Conservation (phyloP, 208 protist genomes). For the Acanthamoeba culbertsoni region DNA sequence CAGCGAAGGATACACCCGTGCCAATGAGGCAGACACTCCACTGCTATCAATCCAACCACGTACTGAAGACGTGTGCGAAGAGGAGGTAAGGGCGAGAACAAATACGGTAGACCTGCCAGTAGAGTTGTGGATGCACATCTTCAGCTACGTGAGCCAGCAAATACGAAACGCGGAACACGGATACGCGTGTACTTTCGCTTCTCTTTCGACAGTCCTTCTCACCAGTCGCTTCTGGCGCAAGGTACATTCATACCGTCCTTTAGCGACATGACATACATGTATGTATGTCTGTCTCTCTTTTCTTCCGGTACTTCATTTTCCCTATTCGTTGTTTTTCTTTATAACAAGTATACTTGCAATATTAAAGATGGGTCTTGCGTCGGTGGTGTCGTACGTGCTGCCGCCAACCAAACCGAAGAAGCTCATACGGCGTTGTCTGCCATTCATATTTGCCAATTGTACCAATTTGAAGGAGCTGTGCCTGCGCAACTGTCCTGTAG, state of each 20-base stretch:
- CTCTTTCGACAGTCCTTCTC: background rate
- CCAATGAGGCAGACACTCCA: too few species aligned
- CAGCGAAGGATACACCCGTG: too few species aligned
- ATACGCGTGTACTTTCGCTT: background rate
- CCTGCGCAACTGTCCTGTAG: background rate
- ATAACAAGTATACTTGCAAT: too few species aligned
- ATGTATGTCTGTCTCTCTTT: background rate
- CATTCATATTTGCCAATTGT: slow-evolving; percentile 5
- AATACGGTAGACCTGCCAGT: background rate
- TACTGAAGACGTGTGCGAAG: too few species aligned
- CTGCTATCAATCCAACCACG: too few species aligned
- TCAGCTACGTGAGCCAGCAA: background rate
- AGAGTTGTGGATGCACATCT: slow-evolving; percentile 12
- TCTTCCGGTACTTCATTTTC: background rate
- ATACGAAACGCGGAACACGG: background rate
- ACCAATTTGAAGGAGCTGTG: slow-evolving; percentile 5
- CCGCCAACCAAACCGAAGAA: slow-evolving; percentile 9
- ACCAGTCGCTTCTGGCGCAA: background rate
- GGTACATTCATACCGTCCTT: background rate
- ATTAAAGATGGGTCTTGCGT: background rate
- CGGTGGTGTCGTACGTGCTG: background rate
- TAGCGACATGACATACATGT: background rate
- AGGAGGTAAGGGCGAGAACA: background rate
- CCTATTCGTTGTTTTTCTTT: background rate
- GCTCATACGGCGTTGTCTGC: background rate